phyloP scores from a whole-genome alignment of 2,329 filamentous ascomycete genomes.

The Raffaelea arxii region DNA sequence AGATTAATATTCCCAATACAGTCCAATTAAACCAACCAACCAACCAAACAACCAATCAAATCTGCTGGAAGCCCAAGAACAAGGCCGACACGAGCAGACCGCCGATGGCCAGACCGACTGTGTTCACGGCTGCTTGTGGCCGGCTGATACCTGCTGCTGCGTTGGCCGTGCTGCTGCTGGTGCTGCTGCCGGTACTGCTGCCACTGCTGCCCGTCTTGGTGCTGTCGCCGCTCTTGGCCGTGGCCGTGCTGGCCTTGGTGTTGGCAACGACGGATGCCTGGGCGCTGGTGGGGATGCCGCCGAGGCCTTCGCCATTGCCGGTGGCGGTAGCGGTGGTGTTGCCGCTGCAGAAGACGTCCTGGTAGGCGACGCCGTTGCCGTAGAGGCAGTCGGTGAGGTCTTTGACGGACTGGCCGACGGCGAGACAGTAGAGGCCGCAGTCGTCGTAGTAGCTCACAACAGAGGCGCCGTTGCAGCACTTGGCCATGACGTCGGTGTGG shows the following conservation, averaged over 20 bases:
- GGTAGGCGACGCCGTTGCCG: not conserved
- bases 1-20: too few relatives aligned
- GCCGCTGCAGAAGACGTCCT: conserved; percentile 3
- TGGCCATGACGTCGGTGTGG: conserved; percentile 2
- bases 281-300: not conserved
- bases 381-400: not conserved
- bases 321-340: conserved; percentile 1
- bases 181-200: too few relatives aligned
- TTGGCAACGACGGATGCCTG: not conserved
- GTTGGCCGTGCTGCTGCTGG: too few relatives aligned
- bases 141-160: not conserved
- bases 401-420: conserved; percentile 2
- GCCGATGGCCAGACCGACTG: conserved; percentile 1
- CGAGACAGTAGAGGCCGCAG: conserved; percentile 4
- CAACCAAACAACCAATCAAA: too few relatives aligned
- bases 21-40: too few relatives aligned
- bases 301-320: not conserved
- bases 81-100: conserved; percentile 1
- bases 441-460: conserved; percentile 3
- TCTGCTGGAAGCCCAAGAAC: conserved; percentile 2
- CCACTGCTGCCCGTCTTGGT: not conserved
- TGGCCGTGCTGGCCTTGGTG: not conserved
- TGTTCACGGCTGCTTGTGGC: conserved; percentile 2
- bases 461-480: not conserved
- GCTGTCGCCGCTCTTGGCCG: not conserved